Conservation (phyloP, 352 stramenopile genomes). For the Phytopythium vexans region DNA sequence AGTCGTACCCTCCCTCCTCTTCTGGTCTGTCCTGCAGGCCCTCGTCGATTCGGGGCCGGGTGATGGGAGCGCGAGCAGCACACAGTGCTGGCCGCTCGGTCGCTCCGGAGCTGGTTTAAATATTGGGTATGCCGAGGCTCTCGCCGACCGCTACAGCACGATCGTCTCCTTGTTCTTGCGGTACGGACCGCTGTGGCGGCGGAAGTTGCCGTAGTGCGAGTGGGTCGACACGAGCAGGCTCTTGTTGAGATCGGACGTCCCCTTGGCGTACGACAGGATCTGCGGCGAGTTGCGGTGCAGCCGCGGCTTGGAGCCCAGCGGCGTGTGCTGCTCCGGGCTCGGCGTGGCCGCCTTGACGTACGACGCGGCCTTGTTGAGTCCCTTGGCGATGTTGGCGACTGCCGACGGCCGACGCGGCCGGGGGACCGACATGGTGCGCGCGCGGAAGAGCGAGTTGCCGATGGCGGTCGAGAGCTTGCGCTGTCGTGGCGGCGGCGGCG, state of each 20-base stretch:
- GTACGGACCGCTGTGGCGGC: constrained; percentile 43
- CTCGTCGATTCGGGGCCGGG: too few species aligned
- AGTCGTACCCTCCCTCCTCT: too few species aligned
- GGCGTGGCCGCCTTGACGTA: constrained; percentile 20
- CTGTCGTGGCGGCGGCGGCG: constrained; percentile 1
- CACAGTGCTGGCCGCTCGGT: too few species aligned
- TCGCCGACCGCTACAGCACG: constrained; percentile 21
- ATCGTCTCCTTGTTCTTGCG: constrained; percentile 44
- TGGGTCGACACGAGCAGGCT: constrained; percentile 33
- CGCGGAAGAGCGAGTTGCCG: constrained; percentile 25
- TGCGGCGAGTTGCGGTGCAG: constrained; percentile 32
- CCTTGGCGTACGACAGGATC: constrained; percentile 36
- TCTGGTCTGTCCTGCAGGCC: too few species aligned
- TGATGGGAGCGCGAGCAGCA: too few species aligned
- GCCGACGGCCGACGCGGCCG: constrained; percentile 21
- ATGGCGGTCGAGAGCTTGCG: constrained; percentile 25
- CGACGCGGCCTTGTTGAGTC: constrained; percentile 27
- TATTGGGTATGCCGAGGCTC: constrained; percentile 1
- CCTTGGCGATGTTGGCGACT: constrained; percentile 24
- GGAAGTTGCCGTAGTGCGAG: constrained; percentile 51
- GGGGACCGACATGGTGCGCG: constrained; percentile 28
- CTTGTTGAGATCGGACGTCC: constrained; percentile 27
- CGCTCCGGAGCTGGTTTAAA: not conserved
- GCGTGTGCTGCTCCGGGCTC: constrained; percentile 9
- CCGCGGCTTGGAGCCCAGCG: constrained; percentile 11